These are phyloP conservation scores for Entomophthora muscae DNA, from an alignment of 371 early-diverging fungal species.

Conservation along the genomic window DNA sequence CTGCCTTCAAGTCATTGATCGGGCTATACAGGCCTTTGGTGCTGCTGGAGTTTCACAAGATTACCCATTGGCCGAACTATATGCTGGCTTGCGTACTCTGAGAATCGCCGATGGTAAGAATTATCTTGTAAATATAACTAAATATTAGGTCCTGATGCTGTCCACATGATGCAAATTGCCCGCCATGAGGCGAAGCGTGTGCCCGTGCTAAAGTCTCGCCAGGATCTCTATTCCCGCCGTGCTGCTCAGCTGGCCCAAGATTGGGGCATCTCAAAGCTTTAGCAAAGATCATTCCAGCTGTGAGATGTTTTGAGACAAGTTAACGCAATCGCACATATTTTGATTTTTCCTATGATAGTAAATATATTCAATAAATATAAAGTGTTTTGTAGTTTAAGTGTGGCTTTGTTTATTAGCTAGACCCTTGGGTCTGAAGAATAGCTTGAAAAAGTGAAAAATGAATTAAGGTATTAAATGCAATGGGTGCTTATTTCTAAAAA, in stretches of 20 bases:
- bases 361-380: no score
- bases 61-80: constrained; percentile 65
- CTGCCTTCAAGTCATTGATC: constrained; percentile 50
- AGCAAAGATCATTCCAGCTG: no score
- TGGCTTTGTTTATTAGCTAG: no score
- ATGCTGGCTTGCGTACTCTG: constrained; percentile 64
- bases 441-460: no score
- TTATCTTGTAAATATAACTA: neutral
- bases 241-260: neutral
- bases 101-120: constrained; percentile 67
- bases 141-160: constrained; percentile 51
- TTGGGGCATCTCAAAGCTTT: neutral
- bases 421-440: no score
- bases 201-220: neutral
- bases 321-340: no score
- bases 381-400: no score
- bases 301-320: no score
- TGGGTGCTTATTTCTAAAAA: no score
- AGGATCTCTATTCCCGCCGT: neutral
- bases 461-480: no score
- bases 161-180: constrained; percentile 54
- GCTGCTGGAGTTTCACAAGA: constrained; percentile 81
- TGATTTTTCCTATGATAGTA: no score
- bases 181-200: constrained; percentile 34
- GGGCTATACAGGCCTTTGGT: constrained; percentile 85